These are phyloP conservation scores for Populus trichocarpa DNA, from an alignment of 441 rosid genomes.

Conservation along the genomic window DNA sequence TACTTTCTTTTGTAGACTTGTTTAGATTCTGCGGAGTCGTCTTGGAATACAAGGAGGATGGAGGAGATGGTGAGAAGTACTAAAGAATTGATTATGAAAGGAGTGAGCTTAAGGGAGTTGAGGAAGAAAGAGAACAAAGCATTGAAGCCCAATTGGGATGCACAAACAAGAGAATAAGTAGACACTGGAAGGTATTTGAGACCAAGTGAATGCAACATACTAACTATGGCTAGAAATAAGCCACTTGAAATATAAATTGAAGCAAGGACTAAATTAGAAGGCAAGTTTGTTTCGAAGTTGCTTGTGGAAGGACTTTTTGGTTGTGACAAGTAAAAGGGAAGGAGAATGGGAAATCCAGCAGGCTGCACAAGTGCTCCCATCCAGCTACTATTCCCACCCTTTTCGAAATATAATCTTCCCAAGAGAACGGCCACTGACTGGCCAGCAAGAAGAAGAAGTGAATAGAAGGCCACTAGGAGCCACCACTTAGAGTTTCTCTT, in stretches of 20 bases:
- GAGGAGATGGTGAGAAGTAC: constrained; percentile 54
- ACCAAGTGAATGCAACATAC: constrained; percentile 46
- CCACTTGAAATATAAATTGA: constrained; percentile 34
- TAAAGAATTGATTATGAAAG: constrained; percentile 44
- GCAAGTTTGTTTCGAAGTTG: background rate
- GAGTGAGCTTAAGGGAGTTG: constrained; percentile 49
- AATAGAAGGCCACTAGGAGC: constrained; percentile 28
- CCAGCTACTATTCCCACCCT: constrained; percentile 65
- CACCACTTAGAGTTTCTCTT: constrained; percentile 28
- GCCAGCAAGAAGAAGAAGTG: constrained; percentile 34
- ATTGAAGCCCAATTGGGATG: constrained; percentile 55
- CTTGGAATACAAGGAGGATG: constrained; percentile 33
- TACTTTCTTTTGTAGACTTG: constrained; percentile 25
- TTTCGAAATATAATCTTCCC: constrained; percentile 48
- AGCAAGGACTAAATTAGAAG: constrained; percentile 12
- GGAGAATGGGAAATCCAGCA: constrained; percentile 49
- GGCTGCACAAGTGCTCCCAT: constrained; percentile 52
- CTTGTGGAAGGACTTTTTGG: background rate
- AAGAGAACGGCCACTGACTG: constrained; percentile 46
- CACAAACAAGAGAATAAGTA: constrained; percentile 52
- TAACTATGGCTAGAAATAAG: constrained; percentile 25
- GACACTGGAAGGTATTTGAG: constrained; percentile 52
- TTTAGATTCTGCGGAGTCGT: constrained; percentile 16
- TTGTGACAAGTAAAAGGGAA: constrained; percentile 13
- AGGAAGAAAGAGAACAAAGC: constrained; percentile 50